phyloP scores from a whole-genome alignment of 768 basidiomycete genomes.

The Holtermanniella nyarrowii region DNA sequence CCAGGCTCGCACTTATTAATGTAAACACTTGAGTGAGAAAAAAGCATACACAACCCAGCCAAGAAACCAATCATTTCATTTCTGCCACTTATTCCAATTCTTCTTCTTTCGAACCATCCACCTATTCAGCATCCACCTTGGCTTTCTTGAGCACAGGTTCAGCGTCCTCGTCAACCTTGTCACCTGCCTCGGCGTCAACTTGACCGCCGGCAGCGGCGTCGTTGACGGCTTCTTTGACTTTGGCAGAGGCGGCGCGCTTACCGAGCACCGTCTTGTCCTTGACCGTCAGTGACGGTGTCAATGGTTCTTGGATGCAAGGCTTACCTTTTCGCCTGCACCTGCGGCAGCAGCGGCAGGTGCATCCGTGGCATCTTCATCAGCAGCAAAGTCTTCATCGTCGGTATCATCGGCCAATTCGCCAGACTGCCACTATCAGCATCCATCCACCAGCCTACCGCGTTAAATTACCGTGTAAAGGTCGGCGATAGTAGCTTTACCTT shows the following conservation, averaged over 20 bases:
- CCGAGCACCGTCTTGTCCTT: background rate
- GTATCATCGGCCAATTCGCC: background rate
- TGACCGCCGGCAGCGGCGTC: conserved; percentile 6
- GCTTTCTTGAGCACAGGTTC: background rate
- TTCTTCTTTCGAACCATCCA: no score
- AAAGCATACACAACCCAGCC: no score
- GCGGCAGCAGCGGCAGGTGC: background rate
- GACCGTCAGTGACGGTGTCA: background rate
- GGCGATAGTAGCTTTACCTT: background rate
- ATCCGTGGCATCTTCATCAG: no score
- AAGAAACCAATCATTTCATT: no score
- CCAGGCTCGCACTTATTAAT: no score
- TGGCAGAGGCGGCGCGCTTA: background rate
- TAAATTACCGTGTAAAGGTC: background rate
- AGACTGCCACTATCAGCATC: background rate
- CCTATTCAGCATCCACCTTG: no score
- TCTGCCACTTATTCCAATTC: no score
- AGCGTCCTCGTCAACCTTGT: conserved; percentile 1
- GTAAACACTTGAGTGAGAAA: no score
- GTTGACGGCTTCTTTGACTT: conserved; percentile 7
- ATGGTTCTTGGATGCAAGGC: background rate
- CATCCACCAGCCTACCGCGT: background rate
- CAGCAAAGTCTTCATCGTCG: background rate
- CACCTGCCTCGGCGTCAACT: conserved; percentile 5
- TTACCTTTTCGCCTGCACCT: background rate